phyloP scores from a whole-genome alignment of 2,329 filamentous ascomycete species.

The Purpureocillium lavendulum region DNA sequence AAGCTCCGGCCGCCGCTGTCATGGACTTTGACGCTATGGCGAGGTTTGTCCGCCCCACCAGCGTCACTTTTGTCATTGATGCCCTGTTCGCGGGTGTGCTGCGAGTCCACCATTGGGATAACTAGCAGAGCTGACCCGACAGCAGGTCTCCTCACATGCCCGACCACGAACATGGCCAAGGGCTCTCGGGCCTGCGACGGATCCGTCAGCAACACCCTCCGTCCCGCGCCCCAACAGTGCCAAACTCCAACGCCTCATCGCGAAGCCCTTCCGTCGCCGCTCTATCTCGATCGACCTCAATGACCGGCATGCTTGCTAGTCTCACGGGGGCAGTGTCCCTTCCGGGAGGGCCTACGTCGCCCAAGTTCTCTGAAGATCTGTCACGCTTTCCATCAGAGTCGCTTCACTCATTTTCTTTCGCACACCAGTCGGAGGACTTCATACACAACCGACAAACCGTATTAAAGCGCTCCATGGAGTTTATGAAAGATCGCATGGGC shows the following conservation, averaged over 20 bases:
- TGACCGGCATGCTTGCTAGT: slow-evolving; percentile 57
- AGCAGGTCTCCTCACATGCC: slow-evolving; percentile 70
- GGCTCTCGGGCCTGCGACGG: slow-evolving; percentile 78
- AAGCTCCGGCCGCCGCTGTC: slow-evolving; percentile 51
- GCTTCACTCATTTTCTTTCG: slow-evolving; percentile 95
- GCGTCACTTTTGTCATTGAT: not conserved
- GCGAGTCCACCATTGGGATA: slow-evolving; percentile 4
- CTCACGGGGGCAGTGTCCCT: slow-evolving; percentile 45
- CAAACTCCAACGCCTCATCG: slow-evolving; percentile 53
- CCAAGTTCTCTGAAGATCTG: slow-evolving; percentile 78
- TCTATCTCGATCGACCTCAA: slow-evolving; percentile 61
- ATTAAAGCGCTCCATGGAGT: slow-evolving; percentile 87
- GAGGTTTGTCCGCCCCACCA: slow-evolving; percentile 44
- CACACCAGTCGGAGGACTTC: slow-evolving; percentile 87
- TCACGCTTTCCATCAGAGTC: slow-evolving; percentile 91
- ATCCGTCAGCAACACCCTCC: slow-evolving; percentile 77
- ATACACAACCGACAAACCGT: slow-evolving; percentile 89
- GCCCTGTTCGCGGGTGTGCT: too few species aligned
- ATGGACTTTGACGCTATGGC: slow-evolving; percentile 62
- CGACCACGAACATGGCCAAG: slow-evolving; percentile 82
- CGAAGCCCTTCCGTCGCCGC: slow-evolving; percentile 47
- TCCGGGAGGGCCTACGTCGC: slow-evolving; percentile 59
- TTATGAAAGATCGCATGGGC: slow-evolving; percentile 87
- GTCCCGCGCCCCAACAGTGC: slow-evolving; percentile 55
- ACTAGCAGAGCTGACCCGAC: slow-evolving; percentile 19